These are phyloP conservation scores for Pholiota adiposa DNA, from an alignment of 1,284 basidiomycete species.

Conservation along the genomic window DNA sequence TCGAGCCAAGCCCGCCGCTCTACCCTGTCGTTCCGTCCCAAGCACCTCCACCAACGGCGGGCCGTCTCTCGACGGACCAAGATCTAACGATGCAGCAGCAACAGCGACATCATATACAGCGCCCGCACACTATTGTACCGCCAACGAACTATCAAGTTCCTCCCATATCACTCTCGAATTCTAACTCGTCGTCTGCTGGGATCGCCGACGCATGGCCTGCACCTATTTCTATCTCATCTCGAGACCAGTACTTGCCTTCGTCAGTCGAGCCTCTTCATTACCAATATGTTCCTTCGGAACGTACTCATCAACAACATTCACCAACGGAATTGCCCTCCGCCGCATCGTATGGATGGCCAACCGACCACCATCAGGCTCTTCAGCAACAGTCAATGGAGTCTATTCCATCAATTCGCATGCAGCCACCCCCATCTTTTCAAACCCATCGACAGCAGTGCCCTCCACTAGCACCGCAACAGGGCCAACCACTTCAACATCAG, in stretches of 20 bases:
- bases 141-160: slow-evolving; percentile 4
- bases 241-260: slow-evolving; percentile 11
- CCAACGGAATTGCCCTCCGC: neutral
- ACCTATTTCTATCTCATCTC: neutral
- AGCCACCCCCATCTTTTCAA: neutral
- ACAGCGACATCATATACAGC: neutral
- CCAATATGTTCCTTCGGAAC: slow-evolving; percentile 3
- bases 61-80: neutral
- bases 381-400: neutral
- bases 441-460: neutral
- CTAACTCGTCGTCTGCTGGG: slow-evolving; percentile 5
- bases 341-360: slow-evolving; percentile 10
- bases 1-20: slow-evolving; percentile 17
- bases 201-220: slow-evolving; percentile 2
- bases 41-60: neutral
- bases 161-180: slow-evolving; percentile 3
- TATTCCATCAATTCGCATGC: neutral
- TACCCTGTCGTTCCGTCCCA: slow-evolving; percentile 7
- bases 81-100: neutral
- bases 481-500: slow-evolving; percentile 1
- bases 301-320: slow-evolving; percentile 2
- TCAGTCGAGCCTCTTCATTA: slow-evolving; percentile 2
- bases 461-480: neutral
- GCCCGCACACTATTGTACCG: neutral
- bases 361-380: neutral